A percentile compares a stretch with the other conserved stretches of the same genome.
Evolutionary conservation across 192 early-diverging fungal species (phyloP).

Genomic region (Gorgonomyces haynaldii): DNA sequence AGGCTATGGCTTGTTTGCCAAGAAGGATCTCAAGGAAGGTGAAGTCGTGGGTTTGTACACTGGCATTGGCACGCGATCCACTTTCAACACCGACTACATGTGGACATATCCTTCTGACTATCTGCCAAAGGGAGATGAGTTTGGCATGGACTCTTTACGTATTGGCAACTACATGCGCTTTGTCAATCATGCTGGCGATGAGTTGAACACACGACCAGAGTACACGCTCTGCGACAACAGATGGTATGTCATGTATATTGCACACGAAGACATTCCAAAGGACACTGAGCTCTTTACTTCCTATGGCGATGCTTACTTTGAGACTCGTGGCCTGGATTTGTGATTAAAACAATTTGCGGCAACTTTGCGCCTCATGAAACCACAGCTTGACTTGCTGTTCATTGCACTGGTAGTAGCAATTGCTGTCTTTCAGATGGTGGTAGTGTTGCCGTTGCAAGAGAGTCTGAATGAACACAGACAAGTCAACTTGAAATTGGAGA

Average conservation of each 20-base stretch:
- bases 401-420: not conserved
- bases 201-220: not conserved
- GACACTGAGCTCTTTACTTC: not conserved
- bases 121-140: not conserved
- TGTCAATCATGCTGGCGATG: constrained; percentile 1
- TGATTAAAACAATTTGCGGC: too few relatives aligned
- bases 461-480: not conserved
- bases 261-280: not conserved
- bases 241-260: constrained; percentile 5
- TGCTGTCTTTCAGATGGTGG: not conserved
- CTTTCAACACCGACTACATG: not conserved
- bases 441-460: not conserved
- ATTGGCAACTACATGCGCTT: constrained; percentile 8
- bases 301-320: constrained; percentile 7
- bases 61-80: not conserved
- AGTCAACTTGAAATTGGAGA: too few relatives aligned
- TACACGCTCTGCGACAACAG: constrained; percentile 1
- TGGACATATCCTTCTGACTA: not conserved
- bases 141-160: not conserved
- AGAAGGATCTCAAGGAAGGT: not conserved
- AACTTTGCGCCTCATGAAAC: too few relatives aligned
- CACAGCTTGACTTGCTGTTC: not conserved
- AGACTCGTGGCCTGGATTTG: too few relatives aligned
- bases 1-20: constrained; percentile 7
- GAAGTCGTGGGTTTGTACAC: constrained; percentile 4